Conservation (phyloP, 2,329 filamentous ascomycete genomes). For the Hypoxylon sp. region DNA sequence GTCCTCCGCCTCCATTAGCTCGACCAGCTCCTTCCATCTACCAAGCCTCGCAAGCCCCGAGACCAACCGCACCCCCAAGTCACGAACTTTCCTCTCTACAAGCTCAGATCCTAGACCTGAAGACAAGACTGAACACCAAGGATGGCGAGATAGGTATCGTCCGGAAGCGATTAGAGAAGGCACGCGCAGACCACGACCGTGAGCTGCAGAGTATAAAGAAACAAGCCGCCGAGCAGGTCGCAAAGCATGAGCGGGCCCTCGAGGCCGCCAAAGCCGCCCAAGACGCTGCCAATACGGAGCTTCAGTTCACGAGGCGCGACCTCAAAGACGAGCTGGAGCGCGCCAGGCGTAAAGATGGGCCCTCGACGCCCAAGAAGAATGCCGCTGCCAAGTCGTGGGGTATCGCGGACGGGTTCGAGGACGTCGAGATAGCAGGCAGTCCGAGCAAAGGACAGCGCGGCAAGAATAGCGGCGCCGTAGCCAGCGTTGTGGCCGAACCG, state of each 20-base stretch:
- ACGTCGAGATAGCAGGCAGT: conserved; percentile 67
- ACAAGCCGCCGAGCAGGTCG: conserved; percentile 71
- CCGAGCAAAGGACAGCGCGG: conserved; percentile 63
- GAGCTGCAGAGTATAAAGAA: conserved; percentile 72
- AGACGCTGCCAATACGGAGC: conserved; percentile 74
- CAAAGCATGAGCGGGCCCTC: conserved; percentile 71
- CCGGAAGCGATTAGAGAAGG: conserved; percentile 75
- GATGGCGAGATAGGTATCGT: conserved; percentile 80
- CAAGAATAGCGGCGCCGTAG: conserved; percentile 58
- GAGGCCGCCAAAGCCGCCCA: conserved; percentile 74
- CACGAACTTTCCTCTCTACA: conserved; percentile 62
- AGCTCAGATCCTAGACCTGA: conserved; percentile 64
- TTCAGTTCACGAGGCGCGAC: conserved; percentile 79
- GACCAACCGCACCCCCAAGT: conserved; percentile 42
- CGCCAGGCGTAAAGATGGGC: conserved; percentile 60
- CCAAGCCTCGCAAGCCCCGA: conserved; percentile 50
- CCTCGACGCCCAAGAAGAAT: conserved; percentile 70
- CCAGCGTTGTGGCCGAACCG: conserved; percentile 60
- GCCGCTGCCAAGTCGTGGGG: conserved; percentile 64
- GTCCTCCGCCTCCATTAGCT: conserved; percentile 52
- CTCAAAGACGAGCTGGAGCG: conserved; percentile 68
- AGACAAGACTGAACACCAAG: conserved; percentile 70
- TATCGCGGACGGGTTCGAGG: conserved; percentile 81
- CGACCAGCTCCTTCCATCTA: conserved; percentile 49
- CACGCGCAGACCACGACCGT: conserved; percentile 70